Evolutionary conservation across 805 yeast genomes (phyloP).

Genomic region (Wickerhamiella qilinensis): DNA sequence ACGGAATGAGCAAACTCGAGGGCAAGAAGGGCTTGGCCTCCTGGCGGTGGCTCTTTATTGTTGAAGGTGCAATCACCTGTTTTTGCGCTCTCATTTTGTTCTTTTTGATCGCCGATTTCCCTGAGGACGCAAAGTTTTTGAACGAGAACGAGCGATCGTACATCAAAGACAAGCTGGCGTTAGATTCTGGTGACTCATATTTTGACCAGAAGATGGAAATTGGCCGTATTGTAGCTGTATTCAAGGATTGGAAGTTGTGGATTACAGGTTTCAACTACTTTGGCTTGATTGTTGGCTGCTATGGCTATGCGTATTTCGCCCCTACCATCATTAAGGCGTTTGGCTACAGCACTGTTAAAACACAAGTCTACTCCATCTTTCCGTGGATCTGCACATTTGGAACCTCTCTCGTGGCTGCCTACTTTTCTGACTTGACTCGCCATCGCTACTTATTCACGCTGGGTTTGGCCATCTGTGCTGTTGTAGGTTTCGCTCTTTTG

Average conservation of each 20-base stretch:
- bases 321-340: slow-evolving; percentile 45
- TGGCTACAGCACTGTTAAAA: slow-evolving; percentile 53
- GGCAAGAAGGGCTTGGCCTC: slow-evolving; percentile 27
- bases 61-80: slow-evolving; percentile 40
- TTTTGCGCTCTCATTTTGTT: slow-evolving; percentile 7
- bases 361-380: slow-evolving; percentile 69
- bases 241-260: slow-evolving; percentile 47
- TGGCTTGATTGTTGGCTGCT: slow-evolving; percentile 51
- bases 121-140: slow-evolving; percentile 43
- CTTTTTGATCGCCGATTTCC: slow-evolving; percentile 48
- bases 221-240: slow-evolving; percentile 31
- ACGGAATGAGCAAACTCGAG: slow-evolving; percentile 27
- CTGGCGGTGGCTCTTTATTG: slow-evolving; percentile 42
- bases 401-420: slow-evolving; percentile 42
- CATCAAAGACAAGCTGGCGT: slow-evolving; percentile 41
- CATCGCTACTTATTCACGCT: slow-evolving; percentile 19
- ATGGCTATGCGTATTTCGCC: slow-evolving; percentile 62
- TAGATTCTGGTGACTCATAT: slow-evolving; percentile 35
- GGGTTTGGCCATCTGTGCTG: slow-evolving; percentile 21
- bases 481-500: slow-evolving; percentile 38
- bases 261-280: slow-evolving; percentile 46
- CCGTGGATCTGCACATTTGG: slow-evolving; percentile 76
- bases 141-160: slow-evolving; percentile 34
- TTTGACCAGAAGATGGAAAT: slow-evolving; percentile 32
- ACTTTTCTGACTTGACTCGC: slow-evolving; percentile 38